Percentiles rank a stretch among this genome's conserved stretches.
phyloP scores from a whole-genome alignment of 2,329 filamentous ascomycete genomes.

The Dactylellina cionopaga region DNA sequence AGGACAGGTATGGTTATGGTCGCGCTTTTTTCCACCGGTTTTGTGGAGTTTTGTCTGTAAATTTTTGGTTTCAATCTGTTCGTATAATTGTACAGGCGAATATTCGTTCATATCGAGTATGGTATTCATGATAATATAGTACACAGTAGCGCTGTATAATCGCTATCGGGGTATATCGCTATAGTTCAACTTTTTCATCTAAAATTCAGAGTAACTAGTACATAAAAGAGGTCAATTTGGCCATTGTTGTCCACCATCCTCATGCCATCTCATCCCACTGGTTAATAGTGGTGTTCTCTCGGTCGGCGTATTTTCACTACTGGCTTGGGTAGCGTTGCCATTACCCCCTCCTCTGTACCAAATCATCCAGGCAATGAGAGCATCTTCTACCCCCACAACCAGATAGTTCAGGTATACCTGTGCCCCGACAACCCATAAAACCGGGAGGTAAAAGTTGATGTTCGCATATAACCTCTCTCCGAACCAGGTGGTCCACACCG shows the following conservation, averaged over 20 bases:
- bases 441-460: conserved; percentile 49
- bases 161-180: neutral
- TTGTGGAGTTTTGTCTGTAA: too few species aligned
- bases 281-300: conserved; percentile 32
- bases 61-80: too few species aligned
- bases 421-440: conserved; percentile 41
- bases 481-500: conserved; percentile 48
- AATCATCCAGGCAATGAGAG: conserved; percentile 39
- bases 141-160: neutral
- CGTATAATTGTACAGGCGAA: too few species aligned
- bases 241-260: conserved; percentile 29
- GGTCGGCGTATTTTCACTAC: neutral
- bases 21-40: too few species aligned
- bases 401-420: conserved; percentile 42
- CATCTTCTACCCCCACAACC: conserved; percentile 33
- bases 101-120: too few species aligned
- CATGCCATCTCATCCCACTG: conserved; percentile 42
- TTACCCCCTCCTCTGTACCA: conserved; percentile 1
- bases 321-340: neutral
- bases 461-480: conserved; percentile 37
- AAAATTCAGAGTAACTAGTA: neutral
- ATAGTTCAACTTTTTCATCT: neutral
- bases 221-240: neutral
- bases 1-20: too few species aligned
- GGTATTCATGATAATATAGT: neutral